phyloP scores from a whole-genome alignment of 176 grass and related monocot genomes.

The Tillandsia fasciculata region DNA sequence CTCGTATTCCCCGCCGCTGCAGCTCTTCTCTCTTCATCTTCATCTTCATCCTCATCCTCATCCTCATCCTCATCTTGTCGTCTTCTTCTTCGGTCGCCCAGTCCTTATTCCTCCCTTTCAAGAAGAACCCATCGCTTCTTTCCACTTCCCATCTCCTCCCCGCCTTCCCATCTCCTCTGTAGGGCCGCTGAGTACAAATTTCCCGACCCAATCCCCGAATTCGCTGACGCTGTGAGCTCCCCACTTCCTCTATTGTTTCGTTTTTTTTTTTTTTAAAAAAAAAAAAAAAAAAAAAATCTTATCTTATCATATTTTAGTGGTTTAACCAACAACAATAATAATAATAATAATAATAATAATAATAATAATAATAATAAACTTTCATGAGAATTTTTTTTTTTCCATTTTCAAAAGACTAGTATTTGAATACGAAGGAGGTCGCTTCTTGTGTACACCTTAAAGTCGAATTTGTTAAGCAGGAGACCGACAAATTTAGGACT shows the following conservation, averaged over 20 bases:
- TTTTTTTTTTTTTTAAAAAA: background rate
- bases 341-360: too few species aligned
- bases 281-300: too few species aligned
- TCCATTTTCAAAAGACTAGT: too few species aligned
- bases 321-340: too few species aligned
- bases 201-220: conserved; percentile 76
- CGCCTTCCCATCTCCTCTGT: conserved; percentile 21
- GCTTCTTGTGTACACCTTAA: too few species aligned
- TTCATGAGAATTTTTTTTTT: too few species aligned
- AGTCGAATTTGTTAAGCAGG: conserved; percentile 20
- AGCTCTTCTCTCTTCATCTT: background rate
- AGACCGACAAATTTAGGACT: conserved; percentile 66
- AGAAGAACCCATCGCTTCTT: conserved; percentile 3
- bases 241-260: background rate
- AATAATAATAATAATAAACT: too few species aligned
- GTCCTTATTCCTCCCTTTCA: conserved; percentile 20
- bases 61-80: conserved; percentile 1
- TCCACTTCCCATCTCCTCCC: background rate
- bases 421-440: too few species aligned
- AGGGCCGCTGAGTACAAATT: conserved; percentile 65
- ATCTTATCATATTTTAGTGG: too few species aligned
- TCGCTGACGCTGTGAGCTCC: conserved; percentile 46
- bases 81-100: background rate
- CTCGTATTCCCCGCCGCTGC: background rate
- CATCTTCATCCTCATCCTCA: conserved; percentile 8